These are phyloP conservation scores for Colletotrichum liaoningense DNA, from an alignment of 2,329 filamentous ascomycete genomes.

Conservation along the genomic window DNA sequence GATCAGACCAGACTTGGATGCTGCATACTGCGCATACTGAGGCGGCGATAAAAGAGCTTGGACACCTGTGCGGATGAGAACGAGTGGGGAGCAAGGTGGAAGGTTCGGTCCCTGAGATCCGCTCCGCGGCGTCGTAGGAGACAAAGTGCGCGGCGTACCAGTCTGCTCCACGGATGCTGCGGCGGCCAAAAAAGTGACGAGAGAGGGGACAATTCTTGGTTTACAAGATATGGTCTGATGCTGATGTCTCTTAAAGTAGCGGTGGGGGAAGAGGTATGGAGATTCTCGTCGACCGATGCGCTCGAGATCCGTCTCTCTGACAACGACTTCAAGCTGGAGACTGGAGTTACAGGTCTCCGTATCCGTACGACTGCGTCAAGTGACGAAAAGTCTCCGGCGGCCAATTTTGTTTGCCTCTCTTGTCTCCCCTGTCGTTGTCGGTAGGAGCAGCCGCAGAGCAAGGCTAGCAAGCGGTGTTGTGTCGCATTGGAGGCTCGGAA, in stretches of 20 bases:
- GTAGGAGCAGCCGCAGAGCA: not conserved
- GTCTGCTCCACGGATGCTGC: not conserved
- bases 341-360: not conserved
- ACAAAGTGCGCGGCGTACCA: slow-evolving; percentile 14
- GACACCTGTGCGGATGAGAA: slow-evolving; percentile 8
- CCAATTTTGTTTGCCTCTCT: not conserved
- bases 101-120: slow-evolving; percentile 34
- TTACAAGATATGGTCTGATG: slow-evolving; percentile 17
- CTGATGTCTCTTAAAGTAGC: slow-evolving; percentile 20
- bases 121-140: not conserved
- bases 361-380: not conserved
- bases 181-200: not conserved
- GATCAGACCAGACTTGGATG: slow-evolving; percentile 6
- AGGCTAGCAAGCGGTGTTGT: not conserved
- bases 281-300: slow-evolving; percentile 4
- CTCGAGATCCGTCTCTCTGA: slow-evolving; percentile 14
- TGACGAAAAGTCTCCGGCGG: not conserved
- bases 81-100: slow-evolving; percentile 12
- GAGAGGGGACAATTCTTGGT: slow-evolving; percentile 6
- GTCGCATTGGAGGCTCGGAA: slow-evolving; percentile 13
- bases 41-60: slow-evolving; percentile 7
- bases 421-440: not conserved
- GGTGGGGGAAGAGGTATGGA: slow-evolving; percentile 27
- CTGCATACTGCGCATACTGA: not conserved
- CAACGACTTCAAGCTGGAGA: not conserved